Evolutionary conservation across 495 filamentous ascomycete species (phyloP), one percentile per base, ranked within the genome.

Genomic region (Parathielavia appendiculata): DNA sequence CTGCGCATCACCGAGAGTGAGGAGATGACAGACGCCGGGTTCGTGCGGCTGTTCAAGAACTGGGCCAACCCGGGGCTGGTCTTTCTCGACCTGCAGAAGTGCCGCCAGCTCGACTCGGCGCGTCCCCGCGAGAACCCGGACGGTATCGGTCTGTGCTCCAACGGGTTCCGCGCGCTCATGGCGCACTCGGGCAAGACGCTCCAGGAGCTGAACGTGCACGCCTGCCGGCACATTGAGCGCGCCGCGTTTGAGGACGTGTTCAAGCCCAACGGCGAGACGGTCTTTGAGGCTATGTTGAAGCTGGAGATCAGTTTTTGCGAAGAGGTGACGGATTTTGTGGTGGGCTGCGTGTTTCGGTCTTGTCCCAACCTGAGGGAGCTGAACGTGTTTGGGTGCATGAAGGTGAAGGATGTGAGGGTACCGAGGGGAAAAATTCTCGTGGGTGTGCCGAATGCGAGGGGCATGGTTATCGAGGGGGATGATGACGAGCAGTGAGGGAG

Each of bases 351-450:
- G 50, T 90, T 95, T 70, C 75, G 77, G 45, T 78, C 79, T 66
- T 96, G 90, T 62, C 90, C 90, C 5, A 77, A 77, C 5, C 61
- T 97, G 36, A 81, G 83, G 67, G 83, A 83, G 65, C 63, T 95
- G 47, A 84, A 87, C 41, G 88, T 90, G 6, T 96, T 95, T 73
- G 89, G 87, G 22, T 92, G 89, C 72, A 91, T 91, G 75, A 85
- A 86, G 63, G 82, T 95, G 35, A 75, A 71, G 61, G 84, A 90
- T 52, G 79, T 89, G 16, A 72, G 74, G 32, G 85, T 93, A 40
- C 90, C 90, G 1, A 76, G 71, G 48, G 88, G 86, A 22, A 86
- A 89, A 61, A 85, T 88, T 14, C 72, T 95, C 30, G 85, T 96
- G 54, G 91, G 91, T 4, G 79, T 89, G 50, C 85, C 88, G 35